phyloP scores from a whole-genome alignment of 805 yeast species.

The Hanseniaspora hatyaiensis region DNA sequence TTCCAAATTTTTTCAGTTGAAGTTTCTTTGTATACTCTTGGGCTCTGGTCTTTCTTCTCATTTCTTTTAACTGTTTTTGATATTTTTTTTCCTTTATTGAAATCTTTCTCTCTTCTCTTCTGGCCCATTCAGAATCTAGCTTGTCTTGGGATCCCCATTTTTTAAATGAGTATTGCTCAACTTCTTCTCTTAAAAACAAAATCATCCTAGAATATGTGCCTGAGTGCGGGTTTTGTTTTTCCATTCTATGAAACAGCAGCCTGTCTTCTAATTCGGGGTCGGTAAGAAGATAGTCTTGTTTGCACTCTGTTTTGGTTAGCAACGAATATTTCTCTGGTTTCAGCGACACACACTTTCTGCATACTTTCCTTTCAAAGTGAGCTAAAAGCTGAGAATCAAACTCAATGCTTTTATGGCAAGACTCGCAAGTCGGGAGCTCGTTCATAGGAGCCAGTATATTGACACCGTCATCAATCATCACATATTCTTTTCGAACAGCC shows the following conservation, averaged over 20 bases:
- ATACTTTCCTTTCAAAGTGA: conserved; percentile 64
- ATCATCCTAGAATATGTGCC: conserved; percentile 85
- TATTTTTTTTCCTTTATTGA: conserved; percentile 69
- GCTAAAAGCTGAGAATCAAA: conserved; percentile 60
- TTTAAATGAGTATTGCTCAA: conserved; percentile 83
- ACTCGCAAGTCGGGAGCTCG: conserved; percentile 55
- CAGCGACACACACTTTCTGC: conserved; percentile 61
- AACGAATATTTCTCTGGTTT: conserved; percentile 81
- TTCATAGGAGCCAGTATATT: conserved; percentile 7
- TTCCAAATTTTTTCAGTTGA: conserved; percentile 47
- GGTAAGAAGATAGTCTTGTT: conserved; percentile 81
- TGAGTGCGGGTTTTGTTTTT: conserved; percentile 90
- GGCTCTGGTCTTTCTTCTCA: conserved; percentile 86
- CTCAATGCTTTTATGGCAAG: conserved; percentile 64
- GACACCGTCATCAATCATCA: conserved; percentile 20
- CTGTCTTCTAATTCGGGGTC: conserved; percentile 81
- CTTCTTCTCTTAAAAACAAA: conserved; percentile 74
- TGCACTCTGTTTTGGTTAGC: conserved; percentile 88
- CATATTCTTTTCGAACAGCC: conserved; percentile 26
- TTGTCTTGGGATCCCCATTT: conserved; percentile 92
- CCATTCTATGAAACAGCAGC: conserved; percentile 57
- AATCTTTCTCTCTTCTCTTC: conserved; percentile 61
- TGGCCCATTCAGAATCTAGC: conserved; percentile 82
- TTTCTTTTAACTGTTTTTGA: conserved; percentile 64
- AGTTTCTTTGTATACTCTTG: conserved; percentile 69